Evolutionary conservation across 768 basidiomycete species (phyloP).

Genomic region (Dendrothele bispora): DNA sequence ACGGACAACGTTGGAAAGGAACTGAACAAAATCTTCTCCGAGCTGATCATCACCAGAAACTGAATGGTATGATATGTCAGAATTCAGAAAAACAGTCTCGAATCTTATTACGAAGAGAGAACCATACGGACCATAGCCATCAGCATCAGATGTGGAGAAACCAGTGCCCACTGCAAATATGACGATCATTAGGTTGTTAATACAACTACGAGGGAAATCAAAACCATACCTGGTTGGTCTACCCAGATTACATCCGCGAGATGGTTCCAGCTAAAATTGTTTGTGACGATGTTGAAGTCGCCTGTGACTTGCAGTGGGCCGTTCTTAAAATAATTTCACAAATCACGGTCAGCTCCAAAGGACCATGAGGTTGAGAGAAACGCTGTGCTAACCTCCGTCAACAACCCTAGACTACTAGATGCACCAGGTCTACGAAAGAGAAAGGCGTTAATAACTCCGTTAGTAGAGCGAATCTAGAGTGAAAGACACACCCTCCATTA

Average conservation of each 20-base stretch:
- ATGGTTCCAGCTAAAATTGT: conserved; percentile 14
- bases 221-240: background rate
- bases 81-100: background rate
- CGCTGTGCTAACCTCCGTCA: conserved; percentile 1
- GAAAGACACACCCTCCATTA: conserved; percentile 59
- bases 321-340: conserved; percentile 1
- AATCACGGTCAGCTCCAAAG: background rate
- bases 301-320: conserved; percentile 8
- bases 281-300: conserved; percentile 7
- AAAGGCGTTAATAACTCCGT: background rate
- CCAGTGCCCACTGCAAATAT: conserved; percentile 7
- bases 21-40: conserved; percentile 17
- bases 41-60: conserved; percentile 57
- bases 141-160: conserved; percentile 4
- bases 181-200: background rate
- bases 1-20: conserved; percentile 48
- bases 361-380: too few species aligned
- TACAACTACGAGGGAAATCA: too few species aligned
- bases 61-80: too few species aligned
- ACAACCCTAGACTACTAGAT: background rate
- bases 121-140: background rate
- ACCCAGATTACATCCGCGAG: conserved; percentile 14
- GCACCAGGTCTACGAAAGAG: background rate
- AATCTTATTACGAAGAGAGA: background rate
- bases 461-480: background rate